Percentiles rank a stretch among this genome's conserved stretches.
Conservation (phyloP, 202 grass and related monocot genomes). For the Panicum hallii region DNA sequence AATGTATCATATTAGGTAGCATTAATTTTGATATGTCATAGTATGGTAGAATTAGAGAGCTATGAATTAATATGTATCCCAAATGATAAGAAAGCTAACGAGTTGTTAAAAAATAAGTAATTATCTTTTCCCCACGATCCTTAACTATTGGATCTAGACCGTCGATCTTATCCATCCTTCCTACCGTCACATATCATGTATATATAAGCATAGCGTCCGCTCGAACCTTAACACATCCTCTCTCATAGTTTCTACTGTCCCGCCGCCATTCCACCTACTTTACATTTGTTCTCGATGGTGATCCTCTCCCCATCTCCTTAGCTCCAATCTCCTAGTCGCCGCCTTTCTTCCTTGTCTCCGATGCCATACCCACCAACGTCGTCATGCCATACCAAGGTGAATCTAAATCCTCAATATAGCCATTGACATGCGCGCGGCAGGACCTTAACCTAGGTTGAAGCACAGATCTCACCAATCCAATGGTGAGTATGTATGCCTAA, state of each 20-base stretch:
- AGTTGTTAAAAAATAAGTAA: neutral
- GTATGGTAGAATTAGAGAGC: too few relatives aligned
- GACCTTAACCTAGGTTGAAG: too few relatives aligned
- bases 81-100: neutral
- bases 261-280: neutral
- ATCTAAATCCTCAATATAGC: neutral
- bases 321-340: neutral
- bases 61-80: neutral
- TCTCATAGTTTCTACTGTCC: too few relatives aligned
- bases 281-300: neutral
- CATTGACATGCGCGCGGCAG: too few relatives aligned
- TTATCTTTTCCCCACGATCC: accelerated
- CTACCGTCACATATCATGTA: too few relatives aligned
- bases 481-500: neutral
- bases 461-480: neutral
- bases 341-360: neutral
- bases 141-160: neutral
- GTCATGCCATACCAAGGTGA: neutral
- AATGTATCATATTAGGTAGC: neutral
- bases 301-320: neutral
- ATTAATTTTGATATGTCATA: neutral
- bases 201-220: neutral
- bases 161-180: neutral
- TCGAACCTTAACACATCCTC: neutral
- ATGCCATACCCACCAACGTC: accelerated